Conservation (phyloP, 192 early-diverging fungal genomes). For the Coemansia furcata region DNA sequence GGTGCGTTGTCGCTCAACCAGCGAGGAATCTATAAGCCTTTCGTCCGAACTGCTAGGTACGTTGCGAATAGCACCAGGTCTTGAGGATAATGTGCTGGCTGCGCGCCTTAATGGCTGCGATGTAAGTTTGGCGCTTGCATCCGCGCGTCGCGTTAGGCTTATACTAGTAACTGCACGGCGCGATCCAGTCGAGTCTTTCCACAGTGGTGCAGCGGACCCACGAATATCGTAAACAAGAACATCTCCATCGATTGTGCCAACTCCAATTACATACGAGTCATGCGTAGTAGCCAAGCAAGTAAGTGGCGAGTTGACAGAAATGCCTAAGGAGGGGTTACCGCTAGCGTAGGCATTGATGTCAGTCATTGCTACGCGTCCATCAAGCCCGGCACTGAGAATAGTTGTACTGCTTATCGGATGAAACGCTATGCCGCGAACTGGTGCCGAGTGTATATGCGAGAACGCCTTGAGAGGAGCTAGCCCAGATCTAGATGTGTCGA, state of each 20-base stretch:
- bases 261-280: constrained; percentile 18
- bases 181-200: constrained; percentile 12
- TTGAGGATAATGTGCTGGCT: background rate
- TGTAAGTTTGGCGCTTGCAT: background rate
- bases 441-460: constrained; percentile 31
- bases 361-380: constrained; percentile 28
- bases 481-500: constrained; percentile 31
- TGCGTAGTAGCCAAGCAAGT: constrained; percentile 27
- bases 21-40: background rate
- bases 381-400: constrained; percentile 29
- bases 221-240: constrained; percentile 36
- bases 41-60: constrained; percentile 15
- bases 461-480: constrained; percentile 26
- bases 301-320: constrained; percentile 16
- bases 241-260: constrained; percentile 38
- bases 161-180: constrained; percentile 22
- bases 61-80: background rate
- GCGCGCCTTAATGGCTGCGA: constrained; percentile 13
- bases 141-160: constrained; percentile 10
- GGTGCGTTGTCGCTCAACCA: constrained; percentile 10
- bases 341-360: constrained; percentile 21
- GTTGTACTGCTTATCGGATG: constrained; percentile 5
- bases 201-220: constrained; percentile 19
- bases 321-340: constrained; percentile 2
- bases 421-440: constrained; percentile 35